Conservation (phyloP, 2,329 filamentous ascomycete species). For the Aspergillus terreus region DNA sequence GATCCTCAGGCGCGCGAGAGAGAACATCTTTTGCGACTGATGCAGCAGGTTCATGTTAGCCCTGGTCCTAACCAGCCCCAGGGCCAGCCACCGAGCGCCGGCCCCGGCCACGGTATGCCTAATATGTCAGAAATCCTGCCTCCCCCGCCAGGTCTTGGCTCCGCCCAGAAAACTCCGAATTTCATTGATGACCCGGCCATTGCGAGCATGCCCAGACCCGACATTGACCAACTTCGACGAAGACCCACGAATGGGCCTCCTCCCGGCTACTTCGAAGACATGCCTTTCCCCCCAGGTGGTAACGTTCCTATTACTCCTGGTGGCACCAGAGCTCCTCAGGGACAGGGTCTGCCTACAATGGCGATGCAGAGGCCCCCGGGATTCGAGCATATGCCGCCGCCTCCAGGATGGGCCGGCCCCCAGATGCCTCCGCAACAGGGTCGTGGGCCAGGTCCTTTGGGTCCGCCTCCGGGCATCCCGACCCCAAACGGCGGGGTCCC, state of each 20-base stretch:
- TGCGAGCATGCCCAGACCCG: constrained; percentile 39
- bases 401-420: constrained; percentile 37
- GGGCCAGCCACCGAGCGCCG: constrained; percentile 25
- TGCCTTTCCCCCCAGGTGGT: constrained; percentile 32
- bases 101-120: constrained; percentile 31
- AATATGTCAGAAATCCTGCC: constrained; percentile 35
- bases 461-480: constrained; percentile 38
- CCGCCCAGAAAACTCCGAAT: constrained; percentile 31
- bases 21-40: constrained; percentile 82
- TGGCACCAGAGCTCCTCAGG: constrained; percentile 31
- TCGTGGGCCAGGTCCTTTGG: constrained; percentile 30
- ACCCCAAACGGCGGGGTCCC: constrained; percentile 35
- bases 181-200: constrained; percentile 45
- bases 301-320: constrained; percentile 34
- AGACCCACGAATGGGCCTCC: constrained; percentile 36
- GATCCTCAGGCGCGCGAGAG: constrained; percentile 56
- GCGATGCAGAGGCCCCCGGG: constrained; percentile 43
- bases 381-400: constrained; percentile 38
- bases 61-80: constrained; percentile 20
- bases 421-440: constrained; percentile 34
- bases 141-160: constrained; percentile 31
- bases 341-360: constrained; percentile 32
- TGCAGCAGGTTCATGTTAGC: constrained; percentile 57
- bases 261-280: constrained; percentile 40
- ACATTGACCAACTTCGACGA: constrained; percentile 35